Conservation (phyloP, 495 filamentous ascomycete genomes). For the Hypoxylon rickii region DNA sequence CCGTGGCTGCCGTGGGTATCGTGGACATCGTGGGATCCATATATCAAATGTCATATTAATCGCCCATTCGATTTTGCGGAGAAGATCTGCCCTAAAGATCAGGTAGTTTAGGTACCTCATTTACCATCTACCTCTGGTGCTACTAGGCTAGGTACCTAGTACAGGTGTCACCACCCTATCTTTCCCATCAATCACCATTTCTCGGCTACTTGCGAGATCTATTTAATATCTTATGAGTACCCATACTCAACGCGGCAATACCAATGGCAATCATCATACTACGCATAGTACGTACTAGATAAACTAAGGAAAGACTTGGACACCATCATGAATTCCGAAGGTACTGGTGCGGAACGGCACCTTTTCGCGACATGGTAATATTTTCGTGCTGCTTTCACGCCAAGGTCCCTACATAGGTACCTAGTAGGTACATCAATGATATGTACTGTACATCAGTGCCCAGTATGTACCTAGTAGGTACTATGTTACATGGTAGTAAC, state of each 20-base stretch:
- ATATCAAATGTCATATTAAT: no score
- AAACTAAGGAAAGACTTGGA: constrained; percentile 2
- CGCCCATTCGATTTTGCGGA: constrained; percentile 24
- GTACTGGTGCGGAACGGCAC: no score
- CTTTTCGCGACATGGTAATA: no score
- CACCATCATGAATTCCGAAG: no score
- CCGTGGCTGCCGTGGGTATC: no score
- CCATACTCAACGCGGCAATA: constrained; percentile 16
- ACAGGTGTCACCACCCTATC: not conserved
- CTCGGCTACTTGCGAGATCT: constrained; percentile 13
- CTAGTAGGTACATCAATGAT: no score
- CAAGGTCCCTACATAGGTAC: no score
- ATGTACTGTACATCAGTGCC: no score
- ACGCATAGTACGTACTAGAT: constrained; percentile 8
- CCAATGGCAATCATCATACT: constrained; percentile 14
- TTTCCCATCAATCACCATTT: not conserved
- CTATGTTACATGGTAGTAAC: not conserved
- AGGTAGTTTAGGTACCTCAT: no score
- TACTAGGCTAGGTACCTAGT: constrained; percentile 15
- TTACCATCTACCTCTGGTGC: no score
- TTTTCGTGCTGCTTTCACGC: no score
- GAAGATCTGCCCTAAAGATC: constrained; percentile 30
- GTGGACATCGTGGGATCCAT: no score
- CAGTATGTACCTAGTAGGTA: not conserved
- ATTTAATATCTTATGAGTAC: constrained; percentile 1